Conservation (phyloP, 73 alveolate species). For the Paramecium octaurelia region DNA sequence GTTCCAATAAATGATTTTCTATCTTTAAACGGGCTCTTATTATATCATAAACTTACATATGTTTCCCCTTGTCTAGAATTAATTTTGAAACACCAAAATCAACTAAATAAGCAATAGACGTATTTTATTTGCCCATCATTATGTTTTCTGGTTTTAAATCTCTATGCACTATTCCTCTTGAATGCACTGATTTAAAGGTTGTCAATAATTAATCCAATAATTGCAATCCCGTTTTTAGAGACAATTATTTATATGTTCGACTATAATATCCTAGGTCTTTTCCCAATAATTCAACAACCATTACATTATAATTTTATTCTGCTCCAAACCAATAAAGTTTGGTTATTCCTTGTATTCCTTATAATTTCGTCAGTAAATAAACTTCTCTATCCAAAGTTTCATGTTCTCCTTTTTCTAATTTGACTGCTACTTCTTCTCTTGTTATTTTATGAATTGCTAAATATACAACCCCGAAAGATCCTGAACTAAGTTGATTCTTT, state of each 20-base stretch:
- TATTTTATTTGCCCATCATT: constrained; percentile 46
- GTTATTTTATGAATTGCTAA: constrained; percentile 11
- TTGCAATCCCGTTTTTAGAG: constrained; percentile 14
- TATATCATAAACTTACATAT: neutral
- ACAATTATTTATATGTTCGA: constrained; percentile 18
- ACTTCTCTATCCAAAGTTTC: constrained; percentile 43
- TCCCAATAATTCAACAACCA: constrained; percentile 75
- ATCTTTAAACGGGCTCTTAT: constrained; percentile 43
- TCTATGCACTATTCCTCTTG: constrained; percentile 70
- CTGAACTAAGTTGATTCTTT: constrained; percentile 56
- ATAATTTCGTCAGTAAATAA: constrained; percentile 44
- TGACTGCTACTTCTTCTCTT: constrained; percentile 54
- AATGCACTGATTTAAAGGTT: constrained; percentile 46
- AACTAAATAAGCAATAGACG: neutral
- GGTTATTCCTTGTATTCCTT: constrained; percentile 45
- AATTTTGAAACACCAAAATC: constrained; percentile 61
- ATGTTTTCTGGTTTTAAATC: constrained; percentile 81
- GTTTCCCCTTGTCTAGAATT: constrained; percentile 9
- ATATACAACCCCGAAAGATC: constrained; percentile 46
- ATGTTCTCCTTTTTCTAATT: constrained; percentile 49
- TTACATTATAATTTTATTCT: constrained; percentile 72
- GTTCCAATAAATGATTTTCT: constrained; percentile 64
- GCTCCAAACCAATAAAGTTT: constrained; percentile 64
- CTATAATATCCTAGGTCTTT: constrained; percentile 16
- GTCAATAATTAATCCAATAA: neutral